Conservation (phyloP, 2,329 filamentous ascomycete genomes). For the Arthroderma sp. region DNA sequence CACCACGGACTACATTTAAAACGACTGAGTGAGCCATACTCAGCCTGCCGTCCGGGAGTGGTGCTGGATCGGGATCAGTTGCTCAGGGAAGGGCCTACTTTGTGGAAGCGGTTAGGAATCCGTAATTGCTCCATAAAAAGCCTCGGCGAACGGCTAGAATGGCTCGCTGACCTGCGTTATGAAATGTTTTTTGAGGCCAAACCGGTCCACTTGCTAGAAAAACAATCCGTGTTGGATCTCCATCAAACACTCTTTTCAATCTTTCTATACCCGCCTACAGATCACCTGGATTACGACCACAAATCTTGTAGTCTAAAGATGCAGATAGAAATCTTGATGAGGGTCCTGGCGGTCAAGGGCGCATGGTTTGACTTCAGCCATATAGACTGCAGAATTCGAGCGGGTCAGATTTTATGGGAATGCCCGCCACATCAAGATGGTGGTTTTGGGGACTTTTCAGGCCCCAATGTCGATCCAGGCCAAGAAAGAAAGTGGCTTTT, state of each 20-base stretch:
- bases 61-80: constrained; percentile 24
- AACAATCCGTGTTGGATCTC: constrained; percentile 20
- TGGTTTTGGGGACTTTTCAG: constrained; percentile 12
- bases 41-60: constrained; percentile 23
- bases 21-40: constrained; percentile 19
- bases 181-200: constrained; percentile 20
- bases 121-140: constrained; percentile 23
- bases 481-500: constrained; percentile 41
- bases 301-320: constrained; percentile 25
- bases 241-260: constrained; percentile 24
- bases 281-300: constrained; percentile 14
- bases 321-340: constrained; percentile 34
- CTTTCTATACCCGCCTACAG: constrained; percentile 26
- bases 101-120: constrained; percentile 31
- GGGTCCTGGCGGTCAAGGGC: constrained; percentile 29
- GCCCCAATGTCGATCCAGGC: constrained; percentile 9
- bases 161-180: constrained; percentile 22
- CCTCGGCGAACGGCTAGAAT: constrained; percentile 24
- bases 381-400: constrained; percentile 33
- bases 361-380: constrained; percentile 37
- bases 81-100: constrained; percentile 24
- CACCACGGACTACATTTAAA: constrained; percentile 14
- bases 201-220: constrained; percentile 24
- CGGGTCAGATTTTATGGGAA: constrained; percentile 35
- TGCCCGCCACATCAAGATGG: constrained; percentile 23